Evolutionary conservation across 805 yeast species (phyloP).

Genomic region (Brettanomyces sp.): DNA sequence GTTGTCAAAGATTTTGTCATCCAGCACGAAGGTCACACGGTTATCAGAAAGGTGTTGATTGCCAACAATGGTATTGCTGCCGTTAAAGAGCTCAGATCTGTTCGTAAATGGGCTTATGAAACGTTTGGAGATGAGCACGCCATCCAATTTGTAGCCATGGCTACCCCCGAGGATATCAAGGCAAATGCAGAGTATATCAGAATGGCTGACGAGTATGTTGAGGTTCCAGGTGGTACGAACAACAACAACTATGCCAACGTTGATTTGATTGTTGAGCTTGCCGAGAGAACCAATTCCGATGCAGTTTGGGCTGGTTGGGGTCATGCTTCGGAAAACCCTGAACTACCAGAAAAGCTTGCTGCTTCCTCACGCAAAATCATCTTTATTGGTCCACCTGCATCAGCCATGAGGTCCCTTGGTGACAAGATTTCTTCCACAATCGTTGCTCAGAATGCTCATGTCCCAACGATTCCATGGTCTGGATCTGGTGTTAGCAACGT

Average conservation of each 20-base stretch:
- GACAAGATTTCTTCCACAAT: conserved; percentile 96
- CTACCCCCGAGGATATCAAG: conserved; percentile 97
- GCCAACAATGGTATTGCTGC: conserved; percentile 99
- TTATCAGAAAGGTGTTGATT: conserved; percentile 76
- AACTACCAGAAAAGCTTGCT: conserved; percentile 87
- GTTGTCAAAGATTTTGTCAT: conserved; percentile 76
- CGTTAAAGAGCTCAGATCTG: conserved; percentile 94
- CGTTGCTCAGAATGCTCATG: conserved; percentile 97
- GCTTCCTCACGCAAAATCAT: conserved; percentile 84
- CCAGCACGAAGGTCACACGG: conserved; percentile 89
- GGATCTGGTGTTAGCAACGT: conserved; percentile 95
- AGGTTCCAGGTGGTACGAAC: conserved; percentile 98
- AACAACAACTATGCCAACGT: conserved; percentile 98
- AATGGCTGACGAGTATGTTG: conserved; percentile 98
- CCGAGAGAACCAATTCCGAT: conserved; percentile 92
- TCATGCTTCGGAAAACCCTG: conserved; percentile 98
- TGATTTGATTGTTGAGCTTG: conserved; percentile 91
- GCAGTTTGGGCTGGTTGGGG: conserved; percentile 99
- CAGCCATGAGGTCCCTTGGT: conserved; percentile 99
- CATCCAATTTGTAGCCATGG: conserved; percentile 94
- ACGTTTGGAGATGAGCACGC: conserved; percentile 96
- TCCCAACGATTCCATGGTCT: conserved; percentile 99
- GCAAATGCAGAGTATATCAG: conserved; percentile 97
- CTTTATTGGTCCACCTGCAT: conserved; percentile 98
- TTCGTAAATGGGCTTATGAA: conserved; percentile 98